These are phyloP conservation scores for Penicillium maclennaniae DNA, from an alignment of 495 filamentous ascomycete genomes.

Conservation along the genomic window DNA sequence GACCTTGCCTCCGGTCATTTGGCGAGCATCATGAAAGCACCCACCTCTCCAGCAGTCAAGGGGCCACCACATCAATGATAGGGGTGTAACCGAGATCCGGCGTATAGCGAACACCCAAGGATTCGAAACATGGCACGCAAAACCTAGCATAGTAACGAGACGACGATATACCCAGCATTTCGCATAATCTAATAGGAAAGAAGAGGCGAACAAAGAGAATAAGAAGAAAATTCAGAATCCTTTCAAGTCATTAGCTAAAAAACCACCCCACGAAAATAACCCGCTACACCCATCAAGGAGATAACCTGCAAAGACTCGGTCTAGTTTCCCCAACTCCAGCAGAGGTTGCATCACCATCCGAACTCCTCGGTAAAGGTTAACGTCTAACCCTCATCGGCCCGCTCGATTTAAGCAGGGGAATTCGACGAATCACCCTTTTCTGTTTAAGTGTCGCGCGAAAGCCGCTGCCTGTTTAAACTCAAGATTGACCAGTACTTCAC, in stretches of 20 bases:
- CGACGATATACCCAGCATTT: not conserved
- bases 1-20: not conserved
- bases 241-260: not conserved
- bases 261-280: not conserved
- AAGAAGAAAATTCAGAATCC: not conserved
- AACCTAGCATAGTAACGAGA: not conserved
- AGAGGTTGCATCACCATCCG: conserved; percentile 14
- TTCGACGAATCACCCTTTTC: not conserved
- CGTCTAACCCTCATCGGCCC: not conserved
- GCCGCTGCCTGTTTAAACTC: no score
- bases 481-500: no score
- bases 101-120: not conserved
- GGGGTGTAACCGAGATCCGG: not conserved
- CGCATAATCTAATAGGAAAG: not conserved
- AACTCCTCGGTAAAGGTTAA: not conserved
- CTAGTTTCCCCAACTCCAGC: conserved; percentile 14
- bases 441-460: no score
- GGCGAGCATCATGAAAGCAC: not conserved
- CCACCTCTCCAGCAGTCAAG: not conserved
- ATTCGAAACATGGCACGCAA: not conserved
- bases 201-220: not conserved
- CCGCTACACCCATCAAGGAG: not conserved
- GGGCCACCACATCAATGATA: not conserved
- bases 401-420: not conserved
- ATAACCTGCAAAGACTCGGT: conserved; percentile 4